Base-by-base conservation (phyloP, 148 eudicot genomes). In the Rheum nobile region DNA sequence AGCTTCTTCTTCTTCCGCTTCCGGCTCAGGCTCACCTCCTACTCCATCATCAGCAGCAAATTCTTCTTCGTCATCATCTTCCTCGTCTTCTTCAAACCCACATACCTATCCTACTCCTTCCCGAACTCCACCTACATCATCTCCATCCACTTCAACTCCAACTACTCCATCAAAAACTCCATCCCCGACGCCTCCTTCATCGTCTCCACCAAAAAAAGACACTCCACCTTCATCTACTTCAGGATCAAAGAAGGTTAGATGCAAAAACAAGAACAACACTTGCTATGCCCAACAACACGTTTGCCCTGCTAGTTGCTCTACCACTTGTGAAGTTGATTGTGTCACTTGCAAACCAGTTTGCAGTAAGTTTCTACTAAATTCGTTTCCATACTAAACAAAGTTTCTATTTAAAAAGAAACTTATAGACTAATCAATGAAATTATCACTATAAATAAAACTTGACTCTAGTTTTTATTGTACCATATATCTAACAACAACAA, bases 261-360 rank as follows among this genome's bases (percentile, higher is more conserved):
- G 88, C 81, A 83, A 34, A 79, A 75, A 78, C 71, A 81, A 71
- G 76, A 77, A 59, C 17, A 77, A 77, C n/a, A 12, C 37, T 0
- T 85, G 88, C 54, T 83, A 81, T 22, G 75, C 42, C 41, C 76
- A 73, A 42, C 63, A 84, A 26, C 52, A 74, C 41, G 82, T 82
- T 75, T 85, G 88, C 77, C 88, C 88, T 35, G 72, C 75, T 65
- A 68, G 74, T 12, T 85, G 88, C 38, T 77, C 84, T 17, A 61
- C 76, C 2, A 71, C 57, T 2, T 85, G 88, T 74, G 80, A 85
- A 55, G 88, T 85, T 71, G 86, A 85, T 50, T 81, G 88, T 85
- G 83, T 77, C 82, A 85, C 84, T 34, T 85, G 88, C 52, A 80
- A 81, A 26, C 88, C 88, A 39, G 80, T 85, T 75, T 85, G 88